A percentile compares a stretch with the other conserved stretches of the same genome.
Conservation (phyloP, 345 rosid genomes). For the Ricinus communis region DNA sequence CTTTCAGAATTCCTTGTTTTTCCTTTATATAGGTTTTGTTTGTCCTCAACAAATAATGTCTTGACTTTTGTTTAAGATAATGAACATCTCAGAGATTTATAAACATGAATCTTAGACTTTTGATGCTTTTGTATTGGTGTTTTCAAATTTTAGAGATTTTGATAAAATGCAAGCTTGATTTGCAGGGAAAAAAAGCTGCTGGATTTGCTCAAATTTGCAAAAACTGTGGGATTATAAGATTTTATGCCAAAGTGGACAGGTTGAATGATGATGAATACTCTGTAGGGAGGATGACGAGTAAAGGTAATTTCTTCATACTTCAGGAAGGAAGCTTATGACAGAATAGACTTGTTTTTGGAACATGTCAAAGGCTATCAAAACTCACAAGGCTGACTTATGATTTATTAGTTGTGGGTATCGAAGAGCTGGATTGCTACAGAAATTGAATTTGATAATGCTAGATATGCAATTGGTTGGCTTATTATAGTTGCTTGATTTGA, state of each 20-base stretch:
- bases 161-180: slow-evolving; percentile 32
- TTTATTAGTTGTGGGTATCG: slow-evolving; percentile 39
- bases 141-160: slow-evolving; percentile 31
- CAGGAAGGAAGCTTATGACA: slow-evolving; percentile 42
- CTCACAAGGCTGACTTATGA: slow-evolving; percentile 34
- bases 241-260: slow-evolving; percentile 34
- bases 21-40: slow-evolving; percentile 30
- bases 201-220: slow-evolving; percentile 30
- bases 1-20: no score
- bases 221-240: slow-evolving; percentile 34
- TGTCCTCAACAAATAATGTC: slow-evolving; percentile 19
- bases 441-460: slow-evolving; percentile 25
- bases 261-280: slow-evolving; percentile 44
- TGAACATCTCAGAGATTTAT: slow-evolving; percentile 32
- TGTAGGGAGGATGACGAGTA: slow-evolving; percentile 43
- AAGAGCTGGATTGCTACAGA: slow-evolving; percentile 35
- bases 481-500: no score
- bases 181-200: slow-evolving; percentile 30
- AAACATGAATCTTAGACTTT: slow-evolving; percentile 34
- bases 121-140: slow-evolving; percentile 34
- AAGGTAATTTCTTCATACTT: slow-evolving; percentile 42
- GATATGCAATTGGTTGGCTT: slow-evolving; percentile 32
- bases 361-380: slow-evolving; percentile 32
- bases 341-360: slow-evolving; percentile 38
- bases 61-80: slow-evolving; percentile 40